A percentile compares a stretch with the other conserved stretches of the same genome.
Conservation (phyloP, 306 rosid genomes). For the Rosa lucieae region DNA sequence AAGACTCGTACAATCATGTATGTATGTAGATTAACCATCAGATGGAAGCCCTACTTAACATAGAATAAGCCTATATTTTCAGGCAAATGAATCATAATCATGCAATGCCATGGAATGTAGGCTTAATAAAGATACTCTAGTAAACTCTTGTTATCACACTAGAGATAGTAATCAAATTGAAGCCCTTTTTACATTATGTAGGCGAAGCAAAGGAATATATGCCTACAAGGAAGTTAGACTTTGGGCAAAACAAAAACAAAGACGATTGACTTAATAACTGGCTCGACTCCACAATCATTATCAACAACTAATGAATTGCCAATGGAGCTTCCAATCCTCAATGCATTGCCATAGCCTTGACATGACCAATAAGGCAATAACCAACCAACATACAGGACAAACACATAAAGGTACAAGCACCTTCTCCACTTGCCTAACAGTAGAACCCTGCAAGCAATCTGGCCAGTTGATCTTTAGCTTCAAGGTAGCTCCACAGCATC, state of each 20-base stretch:
- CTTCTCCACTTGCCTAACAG: neutral
- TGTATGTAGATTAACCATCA: neutral
- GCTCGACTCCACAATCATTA: neutral
- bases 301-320: neutral
- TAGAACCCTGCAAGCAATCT: neutral
- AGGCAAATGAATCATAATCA: neutral
- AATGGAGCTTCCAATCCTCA: neutral
- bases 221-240: neutral
- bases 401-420: neutral
- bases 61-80: neutral
- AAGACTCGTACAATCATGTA: neutral
- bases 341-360: neutral
- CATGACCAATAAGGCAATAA: neutral
- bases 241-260: neutral
- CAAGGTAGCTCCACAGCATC: neutral
- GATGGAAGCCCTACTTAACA: neutral
- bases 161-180: neutral
- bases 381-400: neutral
- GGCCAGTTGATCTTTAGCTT: neutral
- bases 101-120: neutral
- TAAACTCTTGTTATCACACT: neutral
- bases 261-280: neutral
- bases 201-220: neutral
- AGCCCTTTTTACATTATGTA: neutral
- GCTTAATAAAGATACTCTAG: neutral